phyloP scores from a whole-genome alignment of 2,329 filamentous ascomycete genomes.

The Phoma herbarum region DNA sequence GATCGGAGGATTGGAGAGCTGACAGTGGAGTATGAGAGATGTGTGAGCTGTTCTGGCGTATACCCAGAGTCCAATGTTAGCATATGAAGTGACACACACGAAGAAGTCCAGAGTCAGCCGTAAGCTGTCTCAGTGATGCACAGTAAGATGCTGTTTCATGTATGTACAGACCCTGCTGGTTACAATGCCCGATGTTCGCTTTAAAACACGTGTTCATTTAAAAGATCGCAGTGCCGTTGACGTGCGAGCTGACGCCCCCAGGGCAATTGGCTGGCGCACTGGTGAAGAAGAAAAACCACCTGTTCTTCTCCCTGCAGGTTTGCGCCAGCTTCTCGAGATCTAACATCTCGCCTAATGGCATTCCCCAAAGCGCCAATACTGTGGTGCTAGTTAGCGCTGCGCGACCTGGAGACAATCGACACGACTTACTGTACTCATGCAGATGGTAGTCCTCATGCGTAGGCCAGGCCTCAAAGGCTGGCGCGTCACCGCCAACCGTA shows the following conservation, averaged over 20 bases:
- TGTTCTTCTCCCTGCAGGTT: conserved; percentile 63
- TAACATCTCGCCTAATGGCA: conserved; percentile 54
- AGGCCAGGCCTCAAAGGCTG: conserved; percentile 71
- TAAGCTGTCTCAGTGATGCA: background rate
- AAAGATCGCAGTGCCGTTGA: conserved; percentile 55
- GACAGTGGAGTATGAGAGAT: background rate
- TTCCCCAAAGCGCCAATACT: conserved; percentile 52
- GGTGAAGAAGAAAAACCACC: conserved; percentile 70
- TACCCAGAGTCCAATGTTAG: background rate
- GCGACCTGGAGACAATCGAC: no score
- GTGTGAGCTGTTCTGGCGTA: background rate
- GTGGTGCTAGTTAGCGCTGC: conserved; percentile 22
- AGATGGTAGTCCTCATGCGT: conserved; percentile 53
- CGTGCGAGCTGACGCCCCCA: conserved; percentile 57
- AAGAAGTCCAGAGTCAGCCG: background rate
- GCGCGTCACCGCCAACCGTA: conserved; percentile 69
- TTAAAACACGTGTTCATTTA: conserved; percentile 11
- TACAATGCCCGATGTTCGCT: background rate
- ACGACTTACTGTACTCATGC: conserved; percentile 20
- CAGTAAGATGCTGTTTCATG: background rate
- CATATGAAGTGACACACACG: background rate
- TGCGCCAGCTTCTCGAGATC: conserved; percentile 62
- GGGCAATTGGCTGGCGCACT: conserved; percentile 68
- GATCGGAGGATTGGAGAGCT: background rate
- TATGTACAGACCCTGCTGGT: background rate